Conservation (phyloP, 495 filamentous ascomycete genomes). For the Astrothelium subdiscretum region DNA sequence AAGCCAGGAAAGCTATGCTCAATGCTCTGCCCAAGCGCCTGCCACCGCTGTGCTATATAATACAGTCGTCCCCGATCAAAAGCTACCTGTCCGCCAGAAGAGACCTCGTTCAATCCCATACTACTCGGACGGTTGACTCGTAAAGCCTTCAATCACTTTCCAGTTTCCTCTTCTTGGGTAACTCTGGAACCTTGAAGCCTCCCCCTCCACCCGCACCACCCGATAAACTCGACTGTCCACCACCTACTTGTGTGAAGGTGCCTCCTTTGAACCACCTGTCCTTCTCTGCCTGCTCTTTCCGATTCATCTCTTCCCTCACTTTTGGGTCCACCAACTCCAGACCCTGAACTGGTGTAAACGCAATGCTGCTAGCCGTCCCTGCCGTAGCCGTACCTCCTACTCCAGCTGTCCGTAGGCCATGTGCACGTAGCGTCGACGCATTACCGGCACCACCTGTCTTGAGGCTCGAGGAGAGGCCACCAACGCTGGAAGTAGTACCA, state of each 20-base stretch:
- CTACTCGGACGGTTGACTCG: not conserved
- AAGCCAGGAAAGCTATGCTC: not conserved
- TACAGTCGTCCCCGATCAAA: not conserved
- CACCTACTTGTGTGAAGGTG: conserved; percentile 83
- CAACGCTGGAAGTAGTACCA: conserved; percentile 51
- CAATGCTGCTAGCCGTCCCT: conserved; percentile 75
- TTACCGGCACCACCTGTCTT: conserved; percentile 64
- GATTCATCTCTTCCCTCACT: conserved; percentile 55
- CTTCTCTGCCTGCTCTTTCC: conserved; percentile 87
- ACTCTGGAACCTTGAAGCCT: conserved; percentile 32
- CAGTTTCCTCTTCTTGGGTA: conserved; percentile 27
- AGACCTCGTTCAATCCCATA: not conserved
- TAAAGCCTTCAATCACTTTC: conserved; percentile 10
- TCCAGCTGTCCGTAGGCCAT: conserved; percentile 63
- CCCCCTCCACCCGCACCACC: conserved; percentile 23
- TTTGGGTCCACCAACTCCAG: conserved; percentile 94
- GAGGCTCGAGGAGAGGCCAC: conserved; percentile 59
- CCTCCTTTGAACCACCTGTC: conserved; percentile 94
- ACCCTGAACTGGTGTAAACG: conserved; percentile 89
- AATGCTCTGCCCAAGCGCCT: not conserved
- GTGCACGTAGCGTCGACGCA: conserved; percentile 54
- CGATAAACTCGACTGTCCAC: conserved; percentile 23
- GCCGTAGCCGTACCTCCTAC: conserved; percentile 52
- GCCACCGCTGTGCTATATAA: not conserved
- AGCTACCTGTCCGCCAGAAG: not conserved